Evolutionary conservation across 192 early-diverging fungal genomes (phyloP), one percentile per base, ranked within the genome.

Genomic region (Umbelopsis ramanniana): DNA sequence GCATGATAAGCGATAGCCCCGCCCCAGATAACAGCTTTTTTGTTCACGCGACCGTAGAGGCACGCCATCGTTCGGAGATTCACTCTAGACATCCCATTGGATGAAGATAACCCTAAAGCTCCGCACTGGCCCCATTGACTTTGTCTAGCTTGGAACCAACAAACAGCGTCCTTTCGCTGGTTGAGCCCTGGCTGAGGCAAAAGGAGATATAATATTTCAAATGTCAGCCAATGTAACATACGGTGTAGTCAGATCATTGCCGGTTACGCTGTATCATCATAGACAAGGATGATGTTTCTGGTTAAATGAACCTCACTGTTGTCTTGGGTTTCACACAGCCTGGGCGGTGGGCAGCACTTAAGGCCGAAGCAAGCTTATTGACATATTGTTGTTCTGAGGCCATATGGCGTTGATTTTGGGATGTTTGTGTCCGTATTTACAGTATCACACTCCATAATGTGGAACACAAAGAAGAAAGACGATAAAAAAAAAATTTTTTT

Each of bases 11-110:
- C 40, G 48, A 50, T 50, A 50, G 15, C 40, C 48, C 48, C 48
- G 48, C 48, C n/a, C 14, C 15, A 50, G 48, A 17, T 37, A 63
- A 63, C 15, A n/a, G 57, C 5, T 17, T 63, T 63, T 63, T 37
- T 63, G 57, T 63, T 63, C 57, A 63, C 57, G 57, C 57, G 57
- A 63, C 57, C 57, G 17, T 10, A 63, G 12, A 37, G 57, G 33
- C 57, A 63, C 57, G 57, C 57, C 57, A 63, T 63, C 26, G 11
- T 6, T n/a, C 57, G 57, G 57, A 63, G 57, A 63, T 63, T 63
- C 14, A 35, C 2, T 3, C 6, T 5, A 0, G 33, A 4, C 29
- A 6, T 63, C 57, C 57, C 26, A 63, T 63, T 63, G 57, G 57
- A 29, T n/a, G 19, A 63, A 63, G 57, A 63, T 63, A 63, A 63